A percentile compares a stretch with the other conserved stretches of the same genome.
These are phyloP conservation scores for Populus davidiana DNA, from an alignment of 345 rosid genomes.

Conservation along the genomic window DNA sequence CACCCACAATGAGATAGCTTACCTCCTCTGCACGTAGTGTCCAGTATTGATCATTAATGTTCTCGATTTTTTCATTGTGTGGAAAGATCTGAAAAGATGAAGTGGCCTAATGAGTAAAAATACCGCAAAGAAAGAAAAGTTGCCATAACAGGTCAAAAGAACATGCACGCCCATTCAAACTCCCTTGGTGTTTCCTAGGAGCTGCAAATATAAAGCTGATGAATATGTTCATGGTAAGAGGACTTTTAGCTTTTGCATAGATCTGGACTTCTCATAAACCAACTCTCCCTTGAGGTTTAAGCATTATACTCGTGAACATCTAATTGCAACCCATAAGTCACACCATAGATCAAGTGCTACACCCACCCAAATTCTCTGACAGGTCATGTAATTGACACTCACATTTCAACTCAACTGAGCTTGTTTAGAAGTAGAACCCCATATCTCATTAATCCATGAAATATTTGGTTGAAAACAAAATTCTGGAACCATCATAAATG, in stretches of 20 bases:
- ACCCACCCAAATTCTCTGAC: too few relatives aligned
- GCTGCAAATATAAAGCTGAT: neutral
- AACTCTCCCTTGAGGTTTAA: neutral
- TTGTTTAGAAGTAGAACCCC: neutral
- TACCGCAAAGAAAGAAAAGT: neutral
- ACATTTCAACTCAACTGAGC: neutral
- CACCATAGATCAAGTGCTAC: neutral
- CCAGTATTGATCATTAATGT: slow-evolving; percentile 95
- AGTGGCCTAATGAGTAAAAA: slow-evolving; percentile 5
- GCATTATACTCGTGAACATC: neutral
- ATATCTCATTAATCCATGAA: neutral
- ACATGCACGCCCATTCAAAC: neutral
- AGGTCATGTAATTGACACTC: neutral
- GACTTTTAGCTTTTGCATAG: neutral
- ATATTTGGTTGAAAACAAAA: neutral
- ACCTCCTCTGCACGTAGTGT: slow-evolving; percentile 98
- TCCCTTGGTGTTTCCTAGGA: neutral
- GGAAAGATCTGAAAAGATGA: slow-evolving; percentile 34
- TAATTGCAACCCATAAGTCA: neutral
- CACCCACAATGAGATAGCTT: slow-evolving; percentile 5
- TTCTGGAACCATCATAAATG: neutral
- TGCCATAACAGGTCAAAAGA: neutral
- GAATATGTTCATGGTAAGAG: neutral
- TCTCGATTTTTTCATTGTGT: slow-evolving; percentile 38
- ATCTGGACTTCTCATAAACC: neutral